Evolutionary conservation across 2,329 filamentous ascomycete genomes (phyloP), one percentile per base, ranked within the genome.

Genomic region (Simplicillium sp.): DNA sequence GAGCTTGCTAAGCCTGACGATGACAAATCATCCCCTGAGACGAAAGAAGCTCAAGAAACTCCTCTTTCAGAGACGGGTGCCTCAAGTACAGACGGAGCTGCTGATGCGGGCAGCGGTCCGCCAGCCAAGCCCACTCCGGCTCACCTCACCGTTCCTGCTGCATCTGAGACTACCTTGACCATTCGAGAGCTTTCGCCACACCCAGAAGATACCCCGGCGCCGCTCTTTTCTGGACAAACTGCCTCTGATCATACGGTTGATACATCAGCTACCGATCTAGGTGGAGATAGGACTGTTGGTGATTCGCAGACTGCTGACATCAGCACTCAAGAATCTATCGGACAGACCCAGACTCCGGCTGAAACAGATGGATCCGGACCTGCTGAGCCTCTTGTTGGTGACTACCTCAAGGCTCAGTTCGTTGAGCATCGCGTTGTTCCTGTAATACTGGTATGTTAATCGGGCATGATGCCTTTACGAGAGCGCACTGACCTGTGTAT

Each of bases 341-440:
- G 43, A 17, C 32, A 38, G 11, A 15, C 31, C 33, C 36, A 50
- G 36, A 16, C 38, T 29, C 25, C 46, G 37, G 8, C 33, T 7
- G 39, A 36, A 5, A 29, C 38, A n/a, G 52, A 45, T 5, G 36
- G 44, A 12, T 38, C 34, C 8, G 39, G 49, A 11, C 32, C 50
- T 1, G 44, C 50, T 8, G 71, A 75, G 28, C 85, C 88, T 3
- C 88, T 98, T 16, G 92, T 98, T 11, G 92, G 92, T 39, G 92
- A 98, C 60, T 85, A 83, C 53, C 69, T 98, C 45, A 98, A 98
- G 67, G 89, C 92, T 61, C 88, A 90, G 64, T 97, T 98, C 65
- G 89, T 97, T 17, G 84, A 96, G 60, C 80, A 97, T 61, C 79
- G 81, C 49, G 92, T 98, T 47, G 89, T 98, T 40, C 92, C 92